A percentile compares a stretch with the other conserved stretches of the same genome.
These are phyloP conservation scores for Solanum appendiculatum DNA, from an alignment of 257 asterid species.

Conservation along the genomic window DNA sequence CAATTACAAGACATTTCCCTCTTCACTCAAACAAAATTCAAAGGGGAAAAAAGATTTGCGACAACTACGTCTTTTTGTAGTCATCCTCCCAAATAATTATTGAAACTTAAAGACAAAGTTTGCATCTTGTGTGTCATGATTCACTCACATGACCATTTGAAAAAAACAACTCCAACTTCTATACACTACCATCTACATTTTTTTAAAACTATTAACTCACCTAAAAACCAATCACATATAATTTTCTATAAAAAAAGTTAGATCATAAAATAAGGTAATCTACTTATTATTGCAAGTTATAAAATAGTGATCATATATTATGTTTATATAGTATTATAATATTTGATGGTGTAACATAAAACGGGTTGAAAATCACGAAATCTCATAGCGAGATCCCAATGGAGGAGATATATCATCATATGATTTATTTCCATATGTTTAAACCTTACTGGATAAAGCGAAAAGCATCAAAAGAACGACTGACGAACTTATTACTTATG, in stretches of 20 bases:
- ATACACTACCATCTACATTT: neutral
- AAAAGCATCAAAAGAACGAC: neutral
- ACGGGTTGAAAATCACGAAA: neutral
- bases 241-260: neutral
- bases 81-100: neutral
- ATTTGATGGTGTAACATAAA: neutral
- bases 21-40: neutral
- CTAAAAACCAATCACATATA: neutral
- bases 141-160: slow-evolving; percentile 1
- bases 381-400: accelerated
- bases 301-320: neutral
- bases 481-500: neutral
- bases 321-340: neutral
- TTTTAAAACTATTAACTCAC: neutral
- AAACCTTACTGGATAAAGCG: accelerated
- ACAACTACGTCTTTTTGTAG: neutral
- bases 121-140: neutral
- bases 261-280: neutral
- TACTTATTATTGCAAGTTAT: neutral
- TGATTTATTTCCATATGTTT: neutral
- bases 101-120: neutral
- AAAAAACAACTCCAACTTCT: neutral
- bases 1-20: neutral
- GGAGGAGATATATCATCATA: neutral
- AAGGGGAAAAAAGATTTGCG: neutral